Evolutionary conservation across 257 asterid genomes (phyloP).

Genomic region (Craterostigma plantagineum): DNA sequence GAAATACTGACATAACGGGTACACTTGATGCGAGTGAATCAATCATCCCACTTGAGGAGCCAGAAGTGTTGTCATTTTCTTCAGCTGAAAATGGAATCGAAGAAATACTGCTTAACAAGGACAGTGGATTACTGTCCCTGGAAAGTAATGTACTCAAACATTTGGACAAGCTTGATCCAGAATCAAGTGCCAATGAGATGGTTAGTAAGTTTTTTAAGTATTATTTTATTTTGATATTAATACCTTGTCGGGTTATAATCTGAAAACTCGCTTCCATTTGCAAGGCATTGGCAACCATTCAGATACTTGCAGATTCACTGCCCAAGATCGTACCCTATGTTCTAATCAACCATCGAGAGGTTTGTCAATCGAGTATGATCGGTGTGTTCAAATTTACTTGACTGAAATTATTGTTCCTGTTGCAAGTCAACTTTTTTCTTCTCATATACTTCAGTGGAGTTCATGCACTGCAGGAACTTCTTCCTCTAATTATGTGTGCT

Average conservation of each 20-base stretch:
- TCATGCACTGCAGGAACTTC: constrained; percentile 59
- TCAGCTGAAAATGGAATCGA: constrained; percentile 17
- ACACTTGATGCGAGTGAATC: constrained; percentile 8
- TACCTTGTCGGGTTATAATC: too few relatives aligned
- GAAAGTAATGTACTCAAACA: neutral
- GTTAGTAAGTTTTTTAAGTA: constrained; percentile 19
- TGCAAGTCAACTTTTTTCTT: too few relatives aligned
- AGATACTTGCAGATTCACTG: neutral
- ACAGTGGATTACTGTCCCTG: too few relatives aligned
- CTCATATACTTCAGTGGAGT: neutral
- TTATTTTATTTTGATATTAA: too few relatives aligned
- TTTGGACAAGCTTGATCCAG: constrained; percentile 28
- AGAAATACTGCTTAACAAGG: constrained; percentile 15
- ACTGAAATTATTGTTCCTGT: too few relatives aligned
- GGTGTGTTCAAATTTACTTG: too few relatives aligned
- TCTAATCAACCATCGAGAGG: constrained; percentile 94
- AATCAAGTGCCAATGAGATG: constrained; percentile 42
- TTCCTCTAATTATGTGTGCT: constrained; percentile 96
- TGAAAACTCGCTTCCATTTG: constrained; percentile 13
- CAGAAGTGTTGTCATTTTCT: constrained; percentile 22
- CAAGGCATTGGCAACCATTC: constrained; percentile 30
- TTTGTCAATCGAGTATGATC: constrained; percentile 11
- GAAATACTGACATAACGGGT: constrained; percentile 20
- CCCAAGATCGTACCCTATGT: constrained; percentile 20
- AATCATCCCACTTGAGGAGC: constrained; percentile 22